These are phyloP conservation scores for Crepidotus variabilis DNA, from an alignment of 768 basidiomycete genomes.

Conservation along the genomic window DNA sequence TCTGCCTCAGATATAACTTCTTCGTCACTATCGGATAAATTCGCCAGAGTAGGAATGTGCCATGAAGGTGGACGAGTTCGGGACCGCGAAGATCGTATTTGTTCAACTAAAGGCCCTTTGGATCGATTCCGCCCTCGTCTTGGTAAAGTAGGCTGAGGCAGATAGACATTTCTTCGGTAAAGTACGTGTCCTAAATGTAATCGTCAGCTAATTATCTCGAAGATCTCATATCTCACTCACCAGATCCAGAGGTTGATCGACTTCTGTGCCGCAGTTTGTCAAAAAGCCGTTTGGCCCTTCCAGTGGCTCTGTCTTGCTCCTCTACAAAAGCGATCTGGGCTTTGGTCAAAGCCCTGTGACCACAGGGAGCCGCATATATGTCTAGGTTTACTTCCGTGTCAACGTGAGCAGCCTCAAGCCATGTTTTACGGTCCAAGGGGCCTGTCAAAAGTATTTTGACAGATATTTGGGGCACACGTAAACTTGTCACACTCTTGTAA, in stretches of 20 bases:
- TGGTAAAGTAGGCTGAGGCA: conserved; percentile 30
- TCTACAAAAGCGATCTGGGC: conserved; percentile 65
- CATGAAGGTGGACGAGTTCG: conserved; percentile 11
- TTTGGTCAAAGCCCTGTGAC: conserved; percentile 45
- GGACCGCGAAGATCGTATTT: neutral
- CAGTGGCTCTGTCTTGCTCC: conserved; percentile 67
- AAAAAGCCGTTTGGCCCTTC: conserved; percentile 56
- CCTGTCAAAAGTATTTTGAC: conserved; percentile 49
- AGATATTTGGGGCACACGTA: conserved; percentile 50
- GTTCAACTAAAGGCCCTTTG: conserved; percentile 13
- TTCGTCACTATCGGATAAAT: conserved; percentile 62
- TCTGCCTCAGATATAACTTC: conserved; percentile 61
- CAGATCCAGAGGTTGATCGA: conserved; percentile 4
- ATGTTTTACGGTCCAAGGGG: conserved; percentile 37
- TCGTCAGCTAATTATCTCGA: neutral
- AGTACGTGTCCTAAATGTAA: conserved; percentile 15
- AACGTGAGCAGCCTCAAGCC: conserved; percentile 65
- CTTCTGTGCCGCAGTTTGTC: conserved; percentile 21
- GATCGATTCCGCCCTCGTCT: conserved; percentile 26
- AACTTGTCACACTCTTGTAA: conserved; percentile 59
- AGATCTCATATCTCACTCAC: conserved; percentile 6
- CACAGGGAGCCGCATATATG: conserved; percentile 60
- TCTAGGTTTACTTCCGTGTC: conserved; percentile 59
- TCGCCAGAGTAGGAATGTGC: conserved; percentile 19
- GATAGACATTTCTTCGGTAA: conserved; percentile 50